phyloP scores from a whole-genome alignment of 352 stramenopile species.

The Phytopythium delawarense region DNA sequence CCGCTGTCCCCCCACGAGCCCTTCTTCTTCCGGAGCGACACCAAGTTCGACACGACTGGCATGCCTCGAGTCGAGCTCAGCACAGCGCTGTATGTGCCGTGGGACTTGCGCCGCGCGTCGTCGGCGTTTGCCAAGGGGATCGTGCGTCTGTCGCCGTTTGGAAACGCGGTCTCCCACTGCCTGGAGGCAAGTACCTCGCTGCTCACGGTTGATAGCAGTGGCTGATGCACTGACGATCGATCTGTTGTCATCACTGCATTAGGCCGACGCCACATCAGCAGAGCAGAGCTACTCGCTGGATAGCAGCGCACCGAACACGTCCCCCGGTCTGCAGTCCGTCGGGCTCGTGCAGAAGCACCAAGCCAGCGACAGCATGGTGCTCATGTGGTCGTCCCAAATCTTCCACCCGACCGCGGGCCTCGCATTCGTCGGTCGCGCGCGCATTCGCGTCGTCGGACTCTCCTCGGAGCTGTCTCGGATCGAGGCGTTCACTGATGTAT shows the following conservation, averaged over 20 bases:
- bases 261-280: not conserved
- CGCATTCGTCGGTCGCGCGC: not conserved
- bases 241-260: too few species aligned
- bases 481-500: not conserved
- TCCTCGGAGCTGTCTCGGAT: not conserved
- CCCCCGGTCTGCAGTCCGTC: not conserved
- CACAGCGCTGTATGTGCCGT: not conserved
- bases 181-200: not conserved
- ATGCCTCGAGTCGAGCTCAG: not conserved
- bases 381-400: conserved; percentile 6
- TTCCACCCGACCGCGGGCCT: conserved; percentile 1
- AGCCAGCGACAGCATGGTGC: not conserved
- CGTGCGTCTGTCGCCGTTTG: not conserved
- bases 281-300: not conserved
- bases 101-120: not conserved
- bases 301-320: not conserved
- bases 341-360: conserved; percentile 1
- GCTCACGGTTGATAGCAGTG: not conserved
- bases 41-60: not conserved
- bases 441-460: not conserved
- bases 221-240: not conserved
- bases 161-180: not conserved
- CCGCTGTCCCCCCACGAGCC: not conserved
- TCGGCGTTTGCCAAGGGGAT: not conserved
- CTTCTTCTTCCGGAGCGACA: not conserved